A percentile compares a stretch with the other conserved stretches of the same genome.
These are phyloP conservation scores for Macrotyloma uniflorum DNA, from an alignment of 306 rosid species.

Conservation along the genomic window DNA sequence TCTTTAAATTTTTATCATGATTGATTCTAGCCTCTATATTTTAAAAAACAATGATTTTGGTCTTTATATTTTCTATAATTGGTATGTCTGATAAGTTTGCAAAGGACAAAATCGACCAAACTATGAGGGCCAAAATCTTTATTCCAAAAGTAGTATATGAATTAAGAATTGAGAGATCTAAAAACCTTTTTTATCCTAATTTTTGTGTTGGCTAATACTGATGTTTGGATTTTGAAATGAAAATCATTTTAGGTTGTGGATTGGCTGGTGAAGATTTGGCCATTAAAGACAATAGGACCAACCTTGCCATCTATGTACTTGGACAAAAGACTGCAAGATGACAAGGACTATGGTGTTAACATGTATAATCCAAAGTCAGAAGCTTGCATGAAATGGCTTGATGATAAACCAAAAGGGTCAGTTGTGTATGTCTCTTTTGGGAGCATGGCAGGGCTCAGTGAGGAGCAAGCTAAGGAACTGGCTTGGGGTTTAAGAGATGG, in stretches of 20 bases:
- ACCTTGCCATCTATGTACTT: conserved; percentile 32
- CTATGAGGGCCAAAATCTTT: not conserved
- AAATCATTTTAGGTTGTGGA: conserved; percentile 37
- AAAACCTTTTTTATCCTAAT: not conserved
- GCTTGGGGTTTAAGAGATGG: conserved; percentile 26
- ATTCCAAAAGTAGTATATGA: not conserved
- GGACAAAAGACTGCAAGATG: conserved; percentile 37
- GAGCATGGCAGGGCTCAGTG: conserved; percentile 20
- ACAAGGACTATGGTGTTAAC: conserved; percentile 39
- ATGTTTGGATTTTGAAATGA: not conserved
- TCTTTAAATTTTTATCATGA: too few species aligned
- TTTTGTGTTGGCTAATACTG: not conserved
- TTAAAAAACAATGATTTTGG: not conserved
- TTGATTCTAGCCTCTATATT: not conserved
- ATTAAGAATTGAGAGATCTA: not conserved
- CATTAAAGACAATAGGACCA: conserved; percentile 37
- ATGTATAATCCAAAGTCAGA: conserved; percentile 34
- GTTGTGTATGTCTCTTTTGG: conserved; percentile 41
- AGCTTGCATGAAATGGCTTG: conserved; percentile 42
- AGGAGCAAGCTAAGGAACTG: conserved; percentile 33
- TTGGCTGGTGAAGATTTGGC: conserved; percentile 41
- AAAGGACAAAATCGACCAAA: not conserved
- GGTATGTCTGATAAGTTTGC: not conserved
- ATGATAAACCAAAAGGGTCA: conserved; percentile 31
- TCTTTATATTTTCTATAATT: not conserved